Evolutionary conservation across 768 basidiomycete genomes (phyloP), one percentile per base, ranked within the genome.

Genomic region (Asterophora parasitica): DNA sequence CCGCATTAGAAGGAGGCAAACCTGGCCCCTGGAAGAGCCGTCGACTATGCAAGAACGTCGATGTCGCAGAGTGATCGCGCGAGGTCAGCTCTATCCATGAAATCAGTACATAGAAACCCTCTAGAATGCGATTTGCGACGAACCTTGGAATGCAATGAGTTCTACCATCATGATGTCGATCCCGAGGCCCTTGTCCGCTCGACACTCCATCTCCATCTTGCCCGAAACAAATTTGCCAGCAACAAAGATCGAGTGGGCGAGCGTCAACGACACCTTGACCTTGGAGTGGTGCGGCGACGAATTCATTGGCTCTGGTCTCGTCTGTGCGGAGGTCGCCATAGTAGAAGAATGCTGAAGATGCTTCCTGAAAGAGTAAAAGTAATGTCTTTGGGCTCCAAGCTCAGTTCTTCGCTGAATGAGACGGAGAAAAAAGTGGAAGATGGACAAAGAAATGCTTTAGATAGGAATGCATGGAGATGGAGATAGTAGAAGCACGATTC

Each of bases 1-100:
- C 88, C 1, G 90, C 85, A 60, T 92, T 92, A 9, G 89, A 91
- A 7, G 88, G 87, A 0, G 89, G 90, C 6, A 91, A 69, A 13
- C 81, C 82, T 2, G 85, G 85, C 2, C 88, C 89, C 65, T 92
- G 89, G 59, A 90, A 92, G 5, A 88, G 61, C 27, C 85, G 75
- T 23, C 79, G 74, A 47, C 72, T 77, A 53, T 86, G 84, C 26
- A 90, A 62, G 57, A 91, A 92, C 0, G 81, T 84, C 20, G 83
- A 85, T 0, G 83, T 86, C 2, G 89, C 90, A 17, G 88, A 83
- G 63, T 88, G 85, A 61, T 88, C 85, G 54, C 85, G 71, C 26
- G 87, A 88, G 5, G 78, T 79, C 9, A 92, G 65, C 61, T 90
- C 89, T 92, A 51, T 10, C 26, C 36, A 6, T 28, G 27, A 26